These are phyloP conservation scores for Pyracantha coccinea DNA, from an alignment of 331 rosid species.

Conservation along the genomic window DNA sequence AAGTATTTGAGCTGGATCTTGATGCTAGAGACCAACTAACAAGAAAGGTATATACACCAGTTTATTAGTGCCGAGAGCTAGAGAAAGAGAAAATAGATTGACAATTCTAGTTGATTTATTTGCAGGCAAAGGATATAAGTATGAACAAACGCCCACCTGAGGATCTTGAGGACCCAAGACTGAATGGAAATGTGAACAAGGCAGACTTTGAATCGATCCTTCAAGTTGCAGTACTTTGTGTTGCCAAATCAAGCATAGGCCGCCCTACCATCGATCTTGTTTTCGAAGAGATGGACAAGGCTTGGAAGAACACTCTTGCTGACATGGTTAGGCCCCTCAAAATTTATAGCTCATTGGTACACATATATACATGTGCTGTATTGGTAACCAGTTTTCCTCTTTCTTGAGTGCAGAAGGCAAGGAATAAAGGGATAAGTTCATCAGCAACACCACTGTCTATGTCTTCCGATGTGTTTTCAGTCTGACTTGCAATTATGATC, in stretches of 20 bases:
- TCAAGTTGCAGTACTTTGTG: constrained; percentile 69
- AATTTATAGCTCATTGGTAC: not conserved
- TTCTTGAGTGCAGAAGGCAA: constrained; percentile 28
- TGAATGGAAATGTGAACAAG: constrained; percentile 46
- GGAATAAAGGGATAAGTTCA: constrained; percentile 14
- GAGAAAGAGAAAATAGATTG: not conserved
- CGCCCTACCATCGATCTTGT: constrained; percentile 62
- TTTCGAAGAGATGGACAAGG: constrained; percentile 53
- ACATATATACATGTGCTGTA: not conserved
- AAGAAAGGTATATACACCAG: constrained; percentile 41
- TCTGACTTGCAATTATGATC: constrained; percentile 9
- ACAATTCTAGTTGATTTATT: not conserved
- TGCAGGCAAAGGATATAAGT: constrained; percentile 73
- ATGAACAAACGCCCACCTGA: constrained; percentile 46
- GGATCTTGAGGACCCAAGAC: constrained; percentile 71
- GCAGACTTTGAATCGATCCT: constrained; percentile 56
- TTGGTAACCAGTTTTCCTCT: not conserved
- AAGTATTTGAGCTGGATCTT: constrained; percentile 70
- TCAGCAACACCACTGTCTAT: constrained; percentile 27
- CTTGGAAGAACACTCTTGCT: constrained; percentile 25
- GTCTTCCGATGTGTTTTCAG: constrained; percentile 21
- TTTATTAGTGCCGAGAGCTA: not conserved
- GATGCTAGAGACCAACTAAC: constrained; percentile 85
- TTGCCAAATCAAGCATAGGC: constrained; percentile 66
- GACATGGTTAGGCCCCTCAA: constrained; percentile 14